Conservation (phyloP, 768 basidiomycete species). For the Podaxis pistillaris region DNA sequence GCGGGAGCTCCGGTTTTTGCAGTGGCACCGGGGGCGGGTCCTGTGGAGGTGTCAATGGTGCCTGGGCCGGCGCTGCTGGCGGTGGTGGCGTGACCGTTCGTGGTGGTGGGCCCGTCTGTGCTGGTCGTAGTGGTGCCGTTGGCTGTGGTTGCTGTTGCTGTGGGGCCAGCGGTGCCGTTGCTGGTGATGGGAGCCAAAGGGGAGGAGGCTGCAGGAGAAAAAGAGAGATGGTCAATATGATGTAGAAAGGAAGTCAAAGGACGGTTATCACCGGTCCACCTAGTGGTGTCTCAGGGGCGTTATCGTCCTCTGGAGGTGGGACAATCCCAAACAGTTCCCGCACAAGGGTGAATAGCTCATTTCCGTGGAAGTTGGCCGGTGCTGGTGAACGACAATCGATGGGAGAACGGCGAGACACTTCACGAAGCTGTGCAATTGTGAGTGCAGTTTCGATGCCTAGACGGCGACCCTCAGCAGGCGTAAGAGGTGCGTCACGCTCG, state of each 20-base stretch:
- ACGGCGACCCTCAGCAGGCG: slow-evolving; percentile 48
- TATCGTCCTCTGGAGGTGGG: slow-evolving; percentile 17
- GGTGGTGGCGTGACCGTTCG: slow-evolving; percentile 12
- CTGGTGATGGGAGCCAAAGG: not conserved
- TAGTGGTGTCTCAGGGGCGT: slow-evolving; percentile 19
- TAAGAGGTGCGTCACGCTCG: slow-evolving; percentile 47
- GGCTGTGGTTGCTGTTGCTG: not conserved
- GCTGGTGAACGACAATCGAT: slow-evolving; percentile 34
- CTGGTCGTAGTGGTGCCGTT: slow-evolving; percentile 11
- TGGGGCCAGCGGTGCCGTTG: slow-evolving; percentile 10
- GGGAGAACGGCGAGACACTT: slow-evolving; percentile 38
- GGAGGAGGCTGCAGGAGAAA: slow-evolving; percentile 13
- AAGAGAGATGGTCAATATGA: slow-evolving; percentile 17
- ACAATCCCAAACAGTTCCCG: slow-evolving; percentile 30
- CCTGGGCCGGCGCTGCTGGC: slow-evolving; percentile 11
- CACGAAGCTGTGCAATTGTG: slow-evolving; percentile 51
- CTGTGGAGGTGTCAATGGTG: slow-evolving; percentile 11
- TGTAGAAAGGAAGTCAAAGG: slow-evolving; percentile 15
- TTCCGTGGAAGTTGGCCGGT: slow-evolving; percentile 28
- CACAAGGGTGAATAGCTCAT: slow-evolving; percentile 35
- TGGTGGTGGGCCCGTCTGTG: slow-evolving; percentile 12
- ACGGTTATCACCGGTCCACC: slow-evolving; percentile 34
- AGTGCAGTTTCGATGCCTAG: slow-evolving; percentile 60
- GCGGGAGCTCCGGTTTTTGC: slow-evolving; percentile 13
- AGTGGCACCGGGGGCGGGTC: slow-evolving; percentile 11